Evolutionary conservation across 2,329 filamentous ascomycete genomes (phyloP).

Genomic region (Ophiostoma sp.): DNA sequence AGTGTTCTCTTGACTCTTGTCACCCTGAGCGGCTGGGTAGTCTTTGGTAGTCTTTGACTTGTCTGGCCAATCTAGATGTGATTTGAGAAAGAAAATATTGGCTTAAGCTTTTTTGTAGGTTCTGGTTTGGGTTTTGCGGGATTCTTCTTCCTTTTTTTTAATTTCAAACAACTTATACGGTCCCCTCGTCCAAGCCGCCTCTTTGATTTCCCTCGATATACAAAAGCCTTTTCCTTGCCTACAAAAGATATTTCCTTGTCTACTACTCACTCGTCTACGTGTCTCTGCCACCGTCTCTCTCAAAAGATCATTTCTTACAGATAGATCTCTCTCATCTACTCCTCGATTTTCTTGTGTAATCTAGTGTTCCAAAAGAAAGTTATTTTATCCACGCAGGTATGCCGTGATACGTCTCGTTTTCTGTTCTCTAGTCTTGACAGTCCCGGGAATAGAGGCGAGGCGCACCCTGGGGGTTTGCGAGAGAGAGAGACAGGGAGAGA

Average conservation of each 20-base stretch:
- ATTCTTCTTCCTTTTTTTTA: constrained; percentile 12
- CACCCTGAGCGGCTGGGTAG: background rate
- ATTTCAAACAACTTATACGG: constrained; percentile 15
- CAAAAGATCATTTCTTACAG: too few relatives aligned
- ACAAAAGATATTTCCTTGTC: constrained; percentile 14
- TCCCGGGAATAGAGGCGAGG: constrained; percentile 7
- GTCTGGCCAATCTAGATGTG: background rate
- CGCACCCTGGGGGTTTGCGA: background rate
- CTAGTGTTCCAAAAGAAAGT: constrained; percentile 15
- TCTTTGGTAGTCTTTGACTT: background rate
- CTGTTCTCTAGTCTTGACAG: constrained; percentile 18
- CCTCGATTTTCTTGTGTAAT: constrained; percentile 18
- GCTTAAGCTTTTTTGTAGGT: constrained; percentile 12
- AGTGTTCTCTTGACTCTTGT: background rate
- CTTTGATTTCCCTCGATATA: constrained; percentile 12
- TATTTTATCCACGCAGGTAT: background rate
- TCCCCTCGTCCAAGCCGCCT: constrained; percentile 8
- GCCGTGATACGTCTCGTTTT: constrained; percentile 16
- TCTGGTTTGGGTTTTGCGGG: constrained; percentile 18
- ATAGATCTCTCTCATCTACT: constrained; percentile 15
- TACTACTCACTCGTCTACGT: constrained; percentile 3
- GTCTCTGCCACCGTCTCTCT: background rate
- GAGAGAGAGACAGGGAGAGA: background rate
- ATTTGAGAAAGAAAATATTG: background rate
- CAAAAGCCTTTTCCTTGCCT: constrained; percentile 12